Percentiles rank a stretch among this genome's conserved stretches.
Evolutionary conservation across 306 rosid species (phyloP).

Genomic region (Acacia confusa): DNA sequence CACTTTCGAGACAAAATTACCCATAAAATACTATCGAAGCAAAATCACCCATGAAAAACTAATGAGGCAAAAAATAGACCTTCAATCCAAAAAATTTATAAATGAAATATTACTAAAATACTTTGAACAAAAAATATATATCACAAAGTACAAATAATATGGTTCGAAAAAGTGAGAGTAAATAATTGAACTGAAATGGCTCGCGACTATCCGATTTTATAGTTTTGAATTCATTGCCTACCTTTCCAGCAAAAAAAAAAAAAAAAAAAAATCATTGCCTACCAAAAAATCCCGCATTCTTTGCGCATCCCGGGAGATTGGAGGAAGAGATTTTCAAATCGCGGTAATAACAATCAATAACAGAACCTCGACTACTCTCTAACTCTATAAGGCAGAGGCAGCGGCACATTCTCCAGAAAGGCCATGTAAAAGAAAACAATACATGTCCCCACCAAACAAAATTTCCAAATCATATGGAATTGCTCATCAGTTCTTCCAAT

Average conservation of each 20-base stretch:
- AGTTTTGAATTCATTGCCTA: neutral
- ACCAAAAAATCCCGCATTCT: neutral
- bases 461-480: constrained; percentile 1
- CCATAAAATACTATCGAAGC: too few species aligned
- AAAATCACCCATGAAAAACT: too few species aligned
- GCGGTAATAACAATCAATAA: neutral
- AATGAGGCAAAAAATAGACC: too few species aligned
- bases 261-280: too few species aligned
- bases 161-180: neutral
- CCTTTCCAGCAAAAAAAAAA: too few species aligned
- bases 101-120: too few species aligned
- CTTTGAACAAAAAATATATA: too few species aligned
- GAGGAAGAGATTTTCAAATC: neutral
- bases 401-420: neutral
- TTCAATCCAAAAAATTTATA: too few species aligned
- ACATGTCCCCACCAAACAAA: neutral
- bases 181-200: neutral
- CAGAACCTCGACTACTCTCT: neutral
- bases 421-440: neutral
- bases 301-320: neutral
- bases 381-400: neutral
- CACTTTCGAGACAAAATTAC: too few species aligned
- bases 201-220: too few species aligned
- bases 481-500: constrained; percentile 3
- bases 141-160: neutral